Evolutionary conservation across 148 eudicot genomes (phyloP).

Genomic region (Limonium bicolor): DNA sequence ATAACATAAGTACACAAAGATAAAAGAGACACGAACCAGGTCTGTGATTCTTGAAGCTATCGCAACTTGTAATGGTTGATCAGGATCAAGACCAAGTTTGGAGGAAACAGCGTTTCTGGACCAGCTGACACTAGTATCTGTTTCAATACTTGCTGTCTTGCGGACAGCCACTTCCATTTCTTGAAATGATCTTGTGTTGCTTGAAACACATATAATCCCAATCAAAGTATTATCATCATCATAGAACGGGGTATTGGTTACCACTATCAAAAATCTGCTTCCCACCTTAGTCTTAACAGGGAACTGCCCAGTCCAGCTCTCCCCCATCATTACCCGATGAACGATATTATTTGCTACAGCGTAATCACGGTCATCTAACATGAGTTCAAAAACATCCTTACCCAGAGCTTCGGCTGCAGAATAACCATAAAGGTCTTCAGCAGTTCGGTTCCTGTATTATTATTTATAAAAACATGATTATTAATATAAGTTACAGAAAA

Average conservation of each 20-base stretch:
- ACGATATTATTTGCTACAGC: slow-evolving; percentile 33
- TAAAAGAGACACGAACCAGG: slow-evolving; percentile 40
- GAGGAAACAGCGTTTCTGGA: slow-evolving; percentile 31
- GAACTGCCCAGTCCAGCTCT: slow-evolving; percentile 82
- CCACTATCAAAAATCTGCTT: slow-evolving; percentile 27
- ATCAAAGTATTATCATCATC: slow-evolving; percentile 65
- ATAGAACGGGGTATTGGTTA: slow-evolving; percentile 67
- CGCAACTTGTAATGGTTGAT: slow-evolving; percentile 82
- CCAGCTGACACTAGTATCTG: slow-evolving; percentile 20
- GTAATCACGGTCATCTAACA: slow-evolving; percentile 34
- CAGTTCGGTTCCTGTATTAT: slow-evolving; percentile 68
- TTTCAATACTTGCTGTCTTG: slow-evolving; percentile 17
- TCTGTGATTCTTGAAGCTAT: slow-evolving; percentile 74
- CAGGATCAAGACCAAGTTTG: slow-evolving; percentile 84
- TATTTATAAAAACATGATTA: slow-evolving; percentile 10
- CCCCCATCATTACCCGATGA: slow-evolving; percentile 35
- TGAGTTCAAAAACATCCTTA: slow-evolving; percentile 27
- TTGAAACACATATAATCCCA: slow-evolving; percentile 64
- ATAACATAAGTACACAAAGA: slow-evolving; percentile 3
- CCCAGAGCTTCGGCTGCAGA: slow-evolving; percentile 77
- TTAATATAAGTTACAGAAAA: slow-evolving; percentile 7
- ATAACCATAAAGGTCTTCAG: slow-evolving; percentile 78
- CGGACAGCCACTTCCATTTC: slow-evolving; percentile 16
- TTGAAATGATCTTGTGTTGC: slow-evolving; percentile 41
- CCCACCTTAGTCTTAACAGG: slow-evolving; percentile 60